Evolutionary conservation across 176 grass and related monocot species (phyloP), one percentile per base, ranked within the genome.

Genomic region (Areca catechu): DNA sequence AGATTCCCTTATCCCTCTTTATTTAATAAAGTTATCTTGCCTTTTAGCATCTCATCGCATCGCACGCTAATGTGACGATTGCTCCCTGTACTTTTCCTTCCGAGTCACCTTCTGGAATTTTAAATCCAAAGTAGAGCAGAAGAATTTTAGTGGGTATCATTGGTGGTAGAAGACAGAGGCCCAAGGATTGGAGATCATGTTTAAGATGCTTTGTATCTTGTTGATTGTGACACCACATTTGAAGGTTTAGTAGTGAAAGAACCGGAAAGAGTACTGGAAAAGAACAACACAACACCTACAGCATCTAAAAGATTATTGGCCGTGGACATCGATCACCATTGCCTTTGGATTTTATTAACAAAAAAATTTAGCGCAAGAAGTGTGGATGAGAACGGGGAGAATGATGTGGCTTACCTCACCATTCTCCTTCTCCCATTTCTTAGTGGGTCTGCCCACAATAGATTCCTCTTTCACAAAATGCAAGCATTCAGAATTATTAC

Each of bases 131-230:
- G 34, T 10, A 43, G 7, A 43, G 34, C 34, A 43, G 7, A 43
- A 12, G 34, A 43, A 5, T 43, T 43, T 2, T 43, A 12, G 9
- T 70, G 74, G 22, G 53, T 74, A 75, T 53, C 74, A 73, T 68
- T 74, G 61, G 77, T 77, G 76, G 51, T 61, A 51, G 22, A 91
- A 74, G 77, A 37, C 51, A 73, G 51, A 75, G 64, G 0, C 70
- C 68, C 73, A 80, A 82, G 68, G 54, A 75, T 74, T 61, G 23
- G 61, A 70, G 82, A 83, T 86, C 79, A 80, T 63, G 65, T 65
- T 83, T 61, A 73, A 91, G 79, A 91, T 86, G 82, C 60, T 79
- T 28, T 66, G 68, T 80, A 79, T 76, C 79, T 73, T 66, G 18
- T 67, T 74, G 88, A 86, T 60, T 50, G 29, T 71, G 76, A 91